Conservation (phyloP, 2,329 filamentous ascomycete species). For the Diaporthe aspalathi region DNA sequence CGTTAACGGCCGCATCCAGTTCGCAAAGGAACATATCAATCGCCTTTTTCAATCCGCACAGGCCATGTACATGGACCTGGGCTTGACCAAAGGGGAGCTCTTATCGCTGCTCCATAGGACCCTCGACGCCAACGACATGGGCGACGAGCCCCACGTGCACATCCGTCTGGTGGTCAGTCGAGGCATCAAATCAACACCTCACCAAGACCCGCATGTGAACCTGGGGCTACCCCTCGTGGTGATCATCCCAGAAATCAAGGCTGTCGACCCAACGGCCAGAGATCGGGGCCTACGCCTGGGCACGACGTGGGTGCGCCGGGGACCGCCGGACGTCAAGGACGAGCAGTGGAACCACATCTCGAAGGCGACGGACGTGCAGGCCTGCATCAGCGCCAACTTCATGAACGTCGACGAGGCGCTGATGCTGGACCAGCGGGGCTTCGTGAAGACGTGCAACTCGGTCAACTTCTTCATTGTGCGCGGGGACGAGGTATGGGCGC, state of each 20-base stretch:
- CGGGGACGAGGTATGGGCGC: slow-evolving; percentile 8
- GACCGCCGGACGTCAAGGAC: slow-evolving; percentile 2
- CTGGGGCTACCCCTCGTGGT: neutral
- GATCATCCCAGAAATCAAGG: slow-evolving; percentile 7
- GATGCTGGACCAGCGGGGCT: neutral
- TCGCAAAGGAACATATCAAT: neutral
- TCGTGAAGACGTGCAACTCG: neutral
- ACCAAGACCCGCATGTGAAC: neutral
- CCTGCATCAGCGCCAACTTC: slow-evolving; percentile 11
- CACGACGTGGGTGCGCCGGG: neutral
- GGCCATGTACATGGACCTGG: neutral
- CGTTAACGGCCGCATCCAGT: slow-evolving; percentile 9
- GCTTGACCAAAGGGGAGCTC: neutral
- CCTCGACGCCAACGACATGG: slow-evolving; percentile 12
- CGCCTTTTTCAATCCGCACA: slow-evolving; percentile 4
- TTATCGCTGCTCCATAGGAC: neutral
- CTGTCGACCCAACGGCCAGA: neutral
- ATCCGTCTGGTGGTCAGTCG: slow-evolving; percentile 9
- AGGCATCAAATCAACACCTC: slow-evolving; percentile 7
- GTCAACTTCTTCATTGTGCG: slow-evolving; percentile 4
- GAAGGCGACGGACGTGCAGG: slow-evolving; percentile 1
- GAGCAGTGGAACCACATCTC: slow-evolving; percentile 20
- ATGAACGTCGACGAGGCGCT: slow-evolving; percentile 4
- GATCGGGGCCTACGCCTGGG: slow-evolving; percentile 1
- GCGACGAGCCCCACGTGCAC: slow-evolving; percentile 7